Conservation (phyloP, 495 filamentous ascomycete genomes). For the Mycothermus thermophilus region DNA sequence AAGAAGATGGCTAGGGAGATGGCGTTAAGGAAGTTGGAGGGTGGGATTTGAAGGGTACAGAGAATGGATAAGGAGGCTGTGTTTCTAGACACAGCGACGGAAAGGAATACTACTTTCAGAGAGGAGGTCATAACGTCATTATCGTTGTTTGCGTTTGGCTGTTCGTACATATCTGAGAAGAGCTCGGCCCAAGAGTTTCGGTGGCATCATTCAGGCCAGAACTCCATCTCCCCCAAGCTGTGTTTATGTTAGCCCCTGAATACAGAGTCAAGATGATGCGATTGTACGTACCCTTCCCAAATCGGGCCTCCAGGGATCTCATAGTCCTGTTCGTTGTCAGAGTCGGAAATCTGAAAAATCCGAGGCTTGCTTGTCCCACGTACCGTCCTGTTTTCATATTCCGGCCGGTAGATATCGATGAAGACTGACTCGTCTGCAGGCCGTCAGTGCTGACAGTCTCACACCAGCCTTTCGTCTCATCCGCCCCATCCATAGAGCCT, state of each 20-base stretch:
- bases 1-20: slow-evolving; percentile 7
- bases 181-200: too few relatives aligned
- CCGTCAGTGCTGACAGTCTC: slow-evolving; percentile 10
- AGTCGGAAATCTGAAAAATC: too few relatives aligned
- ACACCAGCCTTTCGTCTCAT: neutral
- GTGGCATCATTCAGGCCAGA: slow-evolving; percentile 16
- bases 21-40: slow-evolving; percentile 10
- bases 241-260: slow-evolving; percentile 5
- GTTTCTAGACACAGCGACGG: too few relatives aligned
- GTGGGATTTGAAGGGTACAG: neutral
- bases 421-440: slow-evolving; percentile 34
- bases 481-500: too few relatives aligned
- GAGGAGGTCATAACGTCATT: too few relatives aligned
- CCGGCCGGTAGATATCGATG: slow-evolving; percentile 35
- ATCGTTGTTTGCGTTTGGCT: too few relatives aligned
- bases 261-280: neutral
- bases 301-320: slow-evolving; percentile 31
- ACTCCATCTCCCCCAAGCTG: slow-evolving; percentile 16
- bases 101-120: too few relatives aligned
- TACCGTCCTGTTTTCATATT: slow-evolving; percentile 21
- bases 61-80: neutral
- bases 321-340: too few relatives aligned
- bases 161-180: too few relatives aligned
- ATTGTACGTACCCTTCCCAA: slow-evolving; percentile 32
- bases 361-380: slow-evolving; percentile 2